These are phyloP conservation scores for Pleurotus sapidus DNA, from an alignment of 768 basidiomycete genomes.

Conservation along the genomic window DNA sequence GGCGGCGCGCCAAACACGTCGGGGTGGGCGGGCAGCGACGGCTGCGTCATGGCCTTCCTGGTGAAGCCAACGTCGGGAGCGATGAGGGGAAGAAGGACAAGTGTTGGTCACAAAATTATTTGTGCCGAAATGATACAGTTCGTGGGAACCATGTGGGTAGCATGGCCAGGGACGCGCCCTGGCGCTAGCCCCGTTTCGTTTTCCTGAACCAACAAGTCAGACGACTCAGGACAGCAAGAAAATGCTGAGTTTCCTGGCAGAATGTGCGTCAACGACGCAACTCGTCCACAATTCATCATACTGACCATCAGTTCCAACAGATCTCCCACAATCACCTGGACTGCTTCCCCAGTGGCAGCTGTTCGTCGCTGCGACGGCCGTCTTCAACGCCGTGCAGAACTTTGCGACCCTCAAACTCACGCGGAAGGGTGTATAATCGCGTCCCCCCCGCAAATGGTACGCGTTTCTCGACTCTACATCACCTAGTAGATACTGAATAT, in stretches of 20 bases:
- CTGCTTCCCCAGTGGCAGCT: conserved; percentile 89
- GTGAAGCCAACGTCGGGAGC: conserved; percentile 22
- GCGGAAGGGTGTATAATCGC: conserved; percentile 68
- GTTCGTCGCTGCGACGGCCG: conserved; percentile 67
- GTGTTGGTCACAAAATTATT: conserved; percentile 2
- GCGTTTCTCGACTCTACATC: conserved; percentile 4
- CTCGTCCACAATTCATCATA: not conserved
- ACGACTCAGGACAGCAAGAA: not conserved
- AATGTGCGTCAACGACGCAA: not conserved
- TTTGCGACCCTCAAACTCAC: conserved; percentile 76
- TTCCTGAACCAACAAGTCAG: not conserved
- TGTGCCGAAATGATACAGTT: not conserved
- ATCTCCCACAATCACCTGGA: conserved; percentile 64
- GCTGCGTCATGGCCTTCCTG: conserved; percentile 8
- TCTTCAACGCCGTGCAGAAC: conserved; percentile 88
- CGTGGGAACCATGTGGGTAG: conserved; percentile 1
- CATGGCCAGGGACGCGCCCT: not conserved
- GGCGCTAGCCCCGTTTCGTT: conserved; percentile 1
- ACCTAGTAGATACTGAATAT: not conserved
- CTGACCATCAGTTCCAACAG: conserved; percentile 27
- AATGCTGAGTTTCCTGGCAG: not conserved
- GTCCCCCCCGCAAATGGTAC: conserved; percentile 36
- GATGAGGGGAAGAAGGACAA: conserved; percentile 19
- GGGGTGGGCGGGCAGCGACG: conserved; percentile 1
- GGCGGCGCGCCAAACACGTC: conserved; percentile 24